phyloP scores from a whole-genome alignment of 2,329 filamentous ascomycete genomes.

The Colletotrichum agaves region DNA sequence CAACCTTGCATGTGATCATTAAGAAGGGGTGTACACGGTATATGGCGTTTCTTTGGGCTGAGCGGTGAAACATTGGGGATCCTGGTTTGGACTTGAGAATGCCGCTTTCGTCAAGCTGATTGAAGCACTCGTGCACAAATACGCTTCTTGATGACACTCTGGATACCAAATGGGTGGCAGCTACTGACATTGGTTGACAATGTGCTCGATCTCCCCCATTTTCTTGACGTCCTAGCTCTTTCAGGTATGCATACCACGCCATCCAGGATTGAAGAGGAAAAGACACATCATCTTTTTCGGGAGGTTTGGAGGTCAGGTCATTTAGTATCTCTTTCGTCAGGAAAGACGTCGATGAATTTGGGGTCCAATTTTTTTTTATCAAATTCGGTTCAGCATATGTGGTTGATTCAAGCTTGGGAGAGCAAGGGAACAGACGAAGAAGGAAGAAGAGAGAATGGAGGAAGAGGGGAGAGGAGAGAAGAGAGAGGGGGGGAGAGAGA shows the following conservation, averaged over 20 bases:
- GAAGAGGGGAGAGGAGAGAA: not conserved
- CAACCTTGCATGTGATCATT: conserved; percentile 37
- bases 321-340: no score
- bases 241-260: conserved; percentile 1
- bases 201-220: not conserved
- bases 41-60: conserved; percentile 36
- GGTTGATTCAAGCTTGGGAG: no score
- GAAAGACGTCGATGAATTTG: no score
- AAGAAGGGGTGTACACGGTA: conserved; percentile 33
- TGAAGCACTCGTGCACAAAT: conserved; percentile 21
- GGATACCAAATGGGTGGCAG: not conserved
- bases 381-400: no score
- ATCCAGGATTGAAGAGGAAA: not conserved
- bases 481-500: not conserved
- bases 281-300: no score
- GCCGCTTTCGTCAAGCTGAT: conserved; percentile 33
- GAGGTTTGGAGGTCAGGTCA: no score
- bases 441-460: not conserved
- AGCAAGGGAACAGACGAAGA: not conserved
- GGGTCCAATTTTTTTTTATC: no score
- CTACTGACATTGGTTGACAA: conserved; percentile 11
- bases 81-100: conserved; percentile 34
- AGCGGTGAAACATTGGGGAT: conserved; percentile 31
- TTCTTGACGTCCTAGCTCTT: not conserved
- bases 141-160: conserved; percentile 21